Evolutionary conservation across 1,139 yeast genomes (phyloP), one percentile per base, ranked within the genome.

Genomic region (Pichia cactophila): DNA sequence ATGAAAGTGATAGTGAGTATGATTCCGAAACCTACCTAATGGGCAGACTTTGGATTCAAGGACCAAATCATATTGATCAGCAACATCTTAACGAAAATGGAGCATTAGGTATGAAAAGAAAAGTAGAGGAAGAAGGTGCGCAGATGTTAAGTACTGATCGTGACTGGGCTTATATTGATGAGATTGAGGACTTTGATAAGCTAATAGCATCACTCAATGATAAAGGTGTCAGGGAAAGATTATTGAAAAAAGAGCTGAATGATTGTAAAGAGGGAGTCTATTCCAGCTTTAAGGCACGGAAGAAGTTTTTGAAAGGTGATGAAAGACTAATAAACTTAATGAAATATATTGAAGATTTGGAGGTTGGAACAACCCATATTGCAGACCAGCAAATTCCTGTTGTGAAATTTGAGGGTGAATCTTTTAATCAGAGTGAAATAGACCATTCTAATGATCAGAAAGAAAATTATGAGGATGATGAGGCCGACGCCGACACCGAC

Each of bases 11-110:
- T 7, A 63, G 56, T 2, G 67, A 61, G 12, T 67, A 61, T 51
- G 58, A 56, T 43, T 54, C 70, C 11, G 86, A 81, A 52, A 83
- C 86, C 0, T 86, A 83, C 62, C 71, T 85, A 44, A 86, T 89
- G 85, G 97, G 97, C 8, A 73, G 88, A 51, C 65, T 92, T 38
- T 90, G 97, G 95, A 77, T 92, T 3, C 97, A 90, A 66, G 99
- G 99, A 0, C 97, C 98, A 1, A 71, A 81, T 3, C 71, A 72
- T 26, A 83, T 79, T 46, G 95, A 89, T 57, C 63, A 78, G 26
- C 61, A 65, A 8, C 60, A 56, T 39, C 38, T 49, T 28, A 36
- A 43, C 37, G 47, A 44, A 17, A 43, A 39, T 11, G 48, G 47
- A 16, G 49, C 45, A 7, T 17, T 11, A 6, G 54, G 48, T 17